Percentiles rank a stretch among this genome's conserved stretches.
Evolutionary conservation across 1,139 yeast species (phyloP).

Genomic region (Hansenula sp.): DNA sequence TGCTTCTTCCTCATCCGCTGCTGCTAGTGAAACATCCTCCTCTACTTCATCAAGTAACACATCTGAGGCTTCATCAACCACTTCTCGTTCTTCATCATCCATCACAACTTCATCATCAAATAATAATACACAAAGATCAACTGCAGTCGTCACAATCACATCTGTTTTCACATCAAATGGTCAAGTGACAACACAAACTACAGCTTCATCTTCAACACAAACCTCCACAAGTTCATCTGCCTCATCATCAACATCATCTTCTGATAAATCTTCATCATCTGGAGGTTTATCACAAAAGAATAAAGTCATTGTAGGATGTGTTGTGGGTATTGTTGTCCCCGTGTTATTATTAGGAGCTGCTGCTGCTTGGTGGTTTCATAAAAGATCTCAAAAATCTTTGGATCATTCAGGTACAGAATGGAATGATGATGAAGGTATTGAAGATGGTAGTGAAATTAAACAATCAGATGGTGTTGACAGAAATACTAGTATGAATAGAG

Average conservation of each 20-base stretch:
- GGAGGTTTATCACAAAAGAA: conserved; percentile 15
- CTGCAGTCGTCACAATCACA: conserved; percentile 15
- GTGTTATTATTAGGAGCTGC: conserved; percentile 9
- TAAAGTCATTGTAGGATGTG: conserved; percentile 21
- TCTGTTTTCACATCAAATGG: conserved; percentile 19
- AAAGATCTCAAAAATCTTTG: conserved; percentile 12
- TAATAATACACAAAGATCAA: conserved; percentile 3
- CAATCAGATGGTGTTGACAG: conserved; percentile 9
- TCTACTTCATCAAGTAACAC: conserved; percentile 8
- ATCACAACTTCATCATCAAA: conserved; percentile 9
- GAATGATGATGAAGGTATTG: conserved; percentile 18
- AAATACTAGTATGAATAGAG: conserved; percentile 18
- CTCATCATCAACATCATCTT: background rate
- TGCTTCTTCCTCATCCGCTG: conserved; percentile 11
- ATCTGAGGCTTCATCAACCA: conserved; percentile 11
- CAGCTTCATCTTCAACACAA: conserved; percentile 7
- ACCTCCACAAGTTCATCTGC: conserved; percentile 3
- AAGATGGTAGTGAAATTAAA: conserved; percentile 5
- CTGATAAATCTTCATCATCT: conserved; percentile 1
- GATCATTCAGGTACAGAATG: conserved; percentile 25
- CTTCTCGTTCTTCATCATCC: conserved; percentile 4
- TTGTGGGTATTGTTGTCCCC: conserved; percentile 22
- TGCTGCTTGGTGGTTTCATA: conserved; percentile 16
- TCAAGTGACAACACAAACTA: conserved; percentile 10
- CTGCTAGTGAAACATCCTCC: conserved; percentile 6